phyloP scores from a whole-genome alignment of 345 rosid species.

The Corchorus olitorius region DNA sequence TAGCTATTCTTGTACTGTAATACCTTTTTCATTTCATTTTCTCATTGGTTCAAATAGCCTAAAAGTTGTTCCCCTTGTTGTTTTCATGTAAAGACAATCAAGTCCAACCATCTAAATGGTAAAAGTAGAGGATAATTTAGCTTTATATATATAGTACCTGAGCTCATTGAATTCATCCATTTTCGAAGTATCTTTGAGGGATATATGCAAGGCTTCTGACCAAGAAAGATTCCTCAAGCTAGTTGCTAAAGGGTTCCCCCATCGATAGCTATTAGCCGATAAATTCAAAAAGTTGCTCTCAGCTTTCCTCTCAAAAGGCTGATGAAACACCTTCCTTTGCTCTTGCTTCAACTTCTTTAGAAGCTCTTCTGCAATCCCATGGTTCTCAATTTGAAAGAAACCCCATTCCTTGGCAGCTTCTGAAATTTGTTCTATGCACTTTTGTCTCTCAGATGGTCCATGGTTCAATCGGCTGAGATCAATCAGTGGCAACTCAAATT shows the following conservation, averaged over 20 bases:
- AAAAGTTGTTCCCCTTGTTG: constrained; percentile 18
- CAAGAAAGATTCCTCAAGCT: constrained; percentile 53
- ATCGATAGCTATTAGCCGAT: constrained; percentile 47
- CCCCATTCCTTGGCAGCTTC: constrained; percentile 71
- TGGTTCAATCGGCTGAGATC: constrained; percentile 41
- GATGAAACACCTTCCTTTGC: constrained; percentile 47
- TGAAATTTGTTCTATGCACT: constrained; percentile 45
- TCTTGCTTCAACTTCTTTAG: constrained; percentile 44
- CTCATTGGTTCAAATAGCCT: not conserved
- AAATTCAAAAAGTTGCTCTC: constrained; percentile 35
- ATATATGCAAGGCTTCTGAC: constrained; percentile 75
- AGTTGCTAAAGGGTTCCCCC: constrained; percentile 82
- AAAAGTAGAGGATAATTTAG: not conserved
- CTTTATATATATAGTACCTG: constrained; percentile 57
- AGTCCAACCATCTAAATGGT: not conserved
- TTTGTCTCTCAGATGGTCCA: constrained; percentile 29
- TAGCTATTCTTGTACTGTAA: not conserved
- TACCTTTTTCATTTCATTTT: not conserved
- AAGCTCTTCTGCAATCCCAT: constrained; percentile 52
- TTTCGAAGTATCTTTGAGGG: constrained; percentile 46
- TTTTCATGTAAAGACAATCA: constrained; percentile 9
- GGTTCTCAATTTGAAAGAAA: constrained; percentile 70
- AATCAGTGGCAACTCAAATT: constrained; percentile 52
- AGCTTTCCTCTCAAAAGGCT: constrained; percentile 48
- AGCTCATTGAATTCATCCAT: constrained; percentile 33